A percentile compares a stretch with the other conserved stretches of the same genome.
Conservation (phyloP, 2,329 filamentous ascomycete species). For the Neobulgaria alba region DNA sequence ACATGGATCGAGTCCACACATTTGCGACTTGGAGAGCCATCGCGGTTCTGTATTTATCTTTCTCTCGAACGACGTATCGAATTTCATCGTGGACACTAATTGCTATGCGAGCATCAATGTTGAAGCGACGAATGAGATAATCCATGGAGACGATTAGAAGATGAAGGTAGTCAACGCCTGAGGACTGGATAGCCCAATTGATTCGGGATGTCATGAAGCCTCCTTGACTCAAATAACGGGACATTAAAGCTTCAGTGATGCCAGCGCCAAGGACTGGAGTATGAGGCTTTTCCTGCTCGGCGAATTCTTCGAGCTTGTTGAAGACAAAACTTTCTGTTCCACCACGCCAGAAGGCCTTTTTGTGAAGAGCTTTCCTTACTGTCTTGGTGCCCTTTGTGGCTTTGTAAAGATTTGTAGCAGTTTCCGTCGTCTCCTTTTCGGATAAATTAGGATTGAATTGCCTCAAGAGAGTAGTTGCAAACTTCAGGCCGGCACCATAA, state of each 20-base stretch:
- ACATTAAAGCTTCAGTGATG: constrained; percentile 92
- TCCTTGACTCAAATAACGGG: constrained; percentile 76
- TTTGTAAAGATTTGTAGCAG: constrained; percentile 73
- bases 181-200: constrained; percentile 98
- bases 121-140: constrained; percentile 78
- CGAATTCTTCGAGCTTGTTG: constrained; percentile 96
- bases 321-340: constrained; percentile 97
- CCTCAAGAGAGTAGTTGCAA: constrained; percentile 78
- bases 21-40: constrained; percentile 93
- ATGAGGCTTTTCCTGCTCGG: constrained; percentile 81
- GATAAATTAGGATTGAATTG: constrained; percentile 87
- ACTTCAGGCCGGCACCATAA: constrained; percentile 93
- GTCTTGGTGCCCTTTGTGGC: constrained; percentile 89
- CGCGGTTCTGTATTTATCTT: constrained; percentile 80
- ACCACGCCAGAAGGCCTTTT: constrained; percentile 83
- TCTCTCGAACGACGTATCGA: constrained; percentile 76
- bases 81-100: constrained; percentile 98
- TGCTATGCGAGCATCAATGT: constrained; percentile 73
- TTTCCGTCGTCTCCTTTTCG: constrained; percentile 67
- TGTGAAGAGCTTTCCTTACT: constrained; percentile 59
- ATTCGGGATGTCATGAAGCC: constrained; percentile 93
- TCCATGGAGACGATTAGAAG: constrained; percentile 92
- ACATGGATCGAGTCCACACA: constrained; percentile 95
- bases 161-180: constrained; percentile 93
- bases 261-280: constrained; percentile 91